Evolutionary conservation across 345 rosid species (phyloP).

Genomic region (Erucastrum elatum): DNA sequence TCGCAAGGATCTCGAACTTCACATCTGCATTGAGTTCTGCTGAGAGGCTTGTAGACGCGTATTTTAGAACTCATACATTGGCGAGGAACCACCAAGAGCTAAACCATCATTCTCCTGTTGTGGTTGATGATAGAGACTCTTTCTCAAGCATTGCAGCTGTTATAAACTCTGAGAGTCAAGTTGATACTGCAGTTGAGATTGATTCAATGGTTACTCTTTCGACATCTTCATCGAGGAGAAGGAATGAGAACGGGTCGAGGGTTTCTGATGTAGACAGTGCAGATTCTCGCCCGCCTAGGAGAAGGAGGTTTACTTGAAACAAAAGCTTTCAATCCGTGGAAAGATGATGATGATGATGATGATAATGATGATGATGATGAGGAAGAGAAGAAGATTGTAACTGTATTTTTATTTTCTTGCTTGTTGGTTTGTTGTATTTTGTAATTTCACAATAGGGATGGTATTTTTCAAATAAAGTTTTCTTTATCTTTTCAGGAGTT

Average conservation of each 20-base stretch:
- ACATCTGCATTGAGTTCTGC: constrained; percentile 56
- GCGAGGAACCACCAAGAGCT: constrained; percentile 70
- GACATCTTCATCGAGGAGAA: constrained; percentile 85
- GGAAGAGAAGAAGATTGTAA: constrained; percentile 12
- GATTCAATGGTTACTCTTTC: constrained; percentile 82
- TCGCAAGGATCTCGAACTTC: constrained; percentile 46
- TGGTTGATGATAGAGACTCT: background rate
- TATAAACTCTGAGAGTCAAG: constrained; percentile 79
- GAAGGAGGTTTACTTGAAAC: constrained; percentile 60
- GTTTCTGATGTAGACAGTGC: constrained; percentile 61
- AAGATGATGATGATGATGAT: constrained; percentile 30
- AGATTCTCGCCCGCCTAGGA: constrained; percentile 52
- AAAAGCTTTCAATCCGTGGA: constrained; percentile 19
- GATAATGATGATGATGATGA: constrained; percentile 1
- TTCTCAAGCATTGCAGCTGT: constrained; percentile 64
- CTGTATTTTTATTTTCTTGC: constrained; percentile 23
- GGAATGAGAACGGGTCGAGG: constrained; percentile 62
- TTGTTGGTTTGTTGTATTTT: constrained; percentile 36
- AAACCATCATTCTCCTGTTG: constrained; percentile 34
- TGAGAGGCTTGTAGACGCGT: constrained; percentile 58
- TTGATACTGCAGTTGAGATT: constrained; percentile 80
- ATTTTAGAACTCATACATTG: constrained; percentile 47
- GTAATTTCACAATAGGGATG: constrained; percentile 35
- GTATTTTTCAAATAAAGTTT: constrained; percentile 7
- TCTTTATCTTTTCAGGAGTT: background rate